Evolutionary conservation across 2,329 filamentous ascomycete genomes (phyloP).

Genomic region (Penicillium sp.): DNA sequence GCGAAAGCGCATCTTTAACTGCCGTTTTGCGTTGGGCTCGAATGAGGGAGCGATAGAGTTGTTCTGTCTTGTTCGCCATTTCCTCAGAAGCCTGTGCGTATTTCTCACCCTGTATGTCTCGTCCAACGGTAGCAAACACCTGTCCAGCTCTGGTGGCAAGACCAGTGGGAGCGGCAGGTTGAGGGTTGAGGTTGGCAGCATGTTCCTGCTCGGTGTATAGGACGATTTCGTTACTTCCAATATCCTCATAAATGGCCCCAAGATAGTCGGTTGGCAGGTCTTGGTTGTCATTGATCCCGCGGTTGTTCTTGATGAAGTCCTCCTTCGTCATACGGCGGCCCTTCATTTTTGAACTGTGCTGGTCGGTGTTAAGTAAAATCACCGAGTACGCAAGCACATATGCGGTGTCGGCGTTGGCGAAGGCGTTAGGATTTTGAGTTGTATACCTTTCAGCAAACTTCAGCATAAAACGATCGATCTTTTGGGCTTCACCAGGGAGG

Average conservation of each 20-base stretch:
- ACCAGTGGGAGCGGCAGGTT: slow-evolving; percentile 59
- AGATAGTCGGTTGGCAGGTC: slow-evolving; percentile 94
- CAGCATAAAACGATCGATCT: slow-evolving; percentile 99
- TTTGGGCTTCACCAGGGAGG: slow-evolving; percentile 91
- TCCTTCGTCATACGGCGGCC: slow-evolving; percentile 85
- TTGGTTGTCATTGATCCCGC: slow-evolving; percentile 94
- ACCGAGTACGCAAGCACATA: slow-evolving; percentile 96
- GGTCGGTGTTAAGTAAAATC: slow-evolving; percentile 93
- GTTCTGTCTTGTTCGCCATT: slow-evolving; percentile 75
- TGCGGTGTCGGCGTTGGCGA: slow-evolving; percentile 95
- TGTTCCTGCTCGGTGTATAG: slow-evolving; percentile 87
- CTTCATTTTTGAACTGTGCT: slow-evolving; percentile 84
- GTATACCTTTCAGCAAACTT: slow-evolving; percentile 98
- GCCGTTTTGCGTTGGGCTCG: slow-evolving; percentile 82
- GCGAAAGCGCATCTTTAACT: slow-evolving; percentile 62
- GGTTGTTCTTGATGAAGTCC: slow-evolving; percentile 98
- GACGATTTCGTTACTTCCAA: slow-evolving; percentile 86
- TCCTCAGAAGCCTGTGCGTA: slow-evolving; percentile 95
- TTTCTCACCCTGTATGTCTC: slow-evolving; percentile 87
- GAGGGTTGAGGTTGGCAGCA: slow-evolving; percentile 72
- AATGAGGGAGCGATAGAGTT: slow-evolving; percentile 90
- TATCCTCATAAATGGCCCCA: slow-evolving; percentile 85
- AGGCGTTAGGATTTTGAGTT: slow-evolving; percentile 91
- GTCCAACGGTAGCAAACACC: slow-evolving; percentile 84
- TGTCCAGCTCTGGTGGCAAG: slow-evolving; percentile 82